Percentiles rank a stretch among this genome's conserved stretches.
Evolutionary conservation across 106 monocot genomes (phyloP).

Genomic region (Gastrodia elata): DNA sequence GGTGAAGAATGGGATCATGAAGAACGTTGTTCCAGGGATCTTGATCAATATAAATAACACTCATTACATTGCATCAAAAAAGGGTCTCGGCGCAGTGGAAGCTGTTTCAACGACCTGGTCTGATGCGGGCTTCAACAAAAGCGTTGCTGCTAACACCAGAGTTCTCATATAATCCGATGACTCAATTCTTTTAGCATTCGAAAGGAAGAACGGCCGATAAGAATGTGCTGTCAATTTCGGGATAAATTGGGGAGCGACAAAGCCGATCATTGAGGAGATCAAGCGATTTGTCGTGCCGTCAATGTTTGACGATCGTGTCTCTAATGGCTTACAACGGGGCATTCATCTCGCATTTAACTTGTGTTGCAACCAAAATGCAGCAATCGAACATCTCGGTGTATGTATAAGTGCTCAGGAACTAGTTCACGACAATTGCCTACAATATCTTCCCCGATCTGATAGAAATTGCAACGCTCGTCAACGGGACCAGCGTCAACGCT

Average conservation of each 20-base stretch:
- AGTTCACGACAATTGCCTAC: slow-evolving; percentile 55
- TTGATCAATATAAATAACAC: slow-evolving; percentile 85
- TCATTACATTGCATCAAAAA: slow-evolving; percentile 73
- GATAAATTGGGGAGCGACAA: slow-evolving; percentile 40
- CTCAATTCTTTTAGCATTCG: slow-evolving; percentile 69
- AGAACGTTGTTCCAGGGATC: slow-evolving; percentile 45
- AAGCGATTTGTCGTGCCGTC: slow-evolving; percentile 50
- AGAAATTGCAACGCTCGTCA: slow-evolving; percentile 49
- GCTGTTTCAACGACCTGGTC: slow-evolving; percentile 40
- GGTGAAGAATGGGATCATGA: no score
- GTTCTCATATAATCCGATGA: slow-evolving; percentile 84
- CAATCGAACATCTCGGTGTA: slow-evolving; percentile 60
- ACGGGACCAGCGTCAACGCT: slow-evolving; percentile 41
- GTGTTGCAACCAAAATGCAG: slow-evolving; percentile 41
- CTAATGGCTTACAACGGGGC: slow-evolving; percentile 25
- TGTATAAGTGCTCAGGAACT: slow-evolving; percentile 63
- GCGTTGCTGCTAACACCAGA: slow-evolving; percentile 24
- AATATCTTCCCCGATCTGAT: slow-evolving; percentile 83
- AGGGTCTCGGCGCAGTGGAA: slow-evolving; percentile 50
- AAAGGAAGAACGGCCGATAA: slow-evolving; percentile 37
- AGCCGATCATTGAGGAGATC: slow-evolving; percentile 50
- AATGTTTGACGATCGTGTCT: slow-evolving; percentile 45
- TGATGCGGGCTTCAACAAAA: slow-evolving; percentile 62
- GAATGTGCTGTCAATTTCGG: slow-evolving; percentile 46
- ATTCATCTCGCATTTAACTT: slow-evolving; percentile 46